Evolutionary conservation across 805 yeast genomes (phyloP).

Genomic region (Hyphopichia homilentoma): DNA sequence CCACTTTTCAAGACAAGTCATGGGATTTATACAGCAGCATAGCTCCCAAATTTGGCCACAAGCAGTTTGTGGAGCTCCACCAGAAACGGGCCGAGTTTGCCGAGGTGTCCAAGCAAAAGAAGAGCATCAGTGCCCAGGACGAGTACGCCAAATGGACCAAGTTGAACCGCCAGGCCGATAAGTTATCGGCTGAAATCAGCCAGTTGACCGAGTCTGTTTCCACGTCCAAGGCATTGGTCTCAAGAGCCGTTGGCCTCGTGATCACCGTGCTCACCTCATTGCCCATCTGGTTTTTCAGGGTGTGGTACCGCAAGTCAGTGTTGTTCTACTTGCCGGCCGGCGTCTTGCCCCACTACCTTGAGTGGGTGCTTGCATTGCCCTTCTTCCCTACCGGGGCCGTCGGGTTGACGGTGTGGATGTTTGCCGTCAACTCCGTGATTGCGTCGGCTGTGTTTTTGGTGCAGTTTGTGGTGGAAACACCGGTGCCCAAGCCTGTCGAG

Average conservation of each 20-base stretch:
- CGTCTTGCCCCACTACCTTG: constrained; percentile 51
- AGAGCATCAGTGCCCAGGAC: constrained; percentile 78
- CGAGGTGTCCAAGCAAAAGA: constrained; percentile 48
- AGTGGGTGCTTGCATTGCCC: constrained; percentile 61
- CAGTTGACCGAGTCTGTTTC: constrained; percentile 36
- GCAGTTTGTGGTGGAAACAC: constrained; percentile 15
- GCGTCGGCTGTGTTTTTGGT: constrained; percentile 15
- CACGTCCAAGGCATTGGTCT: constrained; percentile 29
- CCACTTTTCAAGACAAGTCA: constrained; percentile 23
- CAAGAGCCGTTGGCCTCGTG: constrained; percentile 24
- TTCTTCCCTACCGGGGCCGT: constrained; percentile 59
- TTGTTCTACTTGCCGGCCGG: constrained; percentile 59
- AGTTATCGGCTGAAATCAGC: constrained; percentile 50
- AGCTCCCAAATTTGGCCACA: constrained; percentile 32
- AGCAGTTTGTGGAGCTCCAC: constrained; percentile 19
- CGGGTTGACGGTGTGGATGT: constrained; percentile 58
- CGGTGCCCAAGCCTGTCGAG: constrained; percentile 7
- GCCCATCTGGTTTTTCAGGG: constrained; percentile 47
- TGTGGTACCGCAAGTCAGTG: constrained; percentile 50
- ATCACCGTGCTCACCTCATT: constrained; percentile 40
- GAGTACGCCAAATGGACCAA: constrained; percentile 96
- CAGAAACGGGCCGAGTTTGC: constrained; percentile 41
- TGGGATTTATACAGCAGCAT: constrained; percentile 37
- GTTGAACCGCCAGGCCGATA: constrained; percentile 68
- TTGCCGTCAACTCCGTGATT: constrained; percentile 34